Conservation (phyloP, 139 green algal species). For the Chlamydomonas urium region DNA sequence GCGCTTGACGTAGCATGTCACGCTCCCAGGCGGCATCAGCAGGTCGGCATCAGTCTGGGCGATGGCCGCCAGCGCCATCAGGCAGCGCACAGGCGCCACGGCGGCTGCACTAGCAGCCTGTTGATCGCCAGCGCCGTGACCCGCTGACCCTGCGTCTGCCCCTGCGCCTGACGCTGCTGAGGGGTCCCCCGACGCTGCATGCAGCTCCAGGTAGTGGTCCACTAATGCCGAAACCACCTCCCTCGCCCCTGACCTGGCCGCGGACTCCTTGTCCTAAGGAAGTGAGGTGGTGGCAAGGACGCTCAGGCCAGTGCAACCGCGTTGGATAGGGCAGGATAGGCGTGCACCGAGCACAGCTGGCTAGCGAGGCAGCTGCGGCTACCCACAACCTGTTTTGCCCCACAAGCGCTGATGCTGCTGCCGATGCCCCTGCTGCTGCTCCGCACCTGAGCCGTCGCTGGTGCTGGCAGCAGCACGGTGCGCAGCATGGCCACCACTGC, state of each 20-base stretch:
- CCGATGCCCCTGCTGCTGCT: not conserved
- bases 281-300: too few species aligned
- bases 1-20: conserved; percentile 44
- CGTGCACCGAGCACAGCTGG: too few species aligned
- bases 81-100: too few species aligned
- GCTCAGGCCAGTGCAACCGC: too few species aligned
- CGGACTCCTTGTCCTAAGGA: too few species aligned
- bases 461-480: not conserved
- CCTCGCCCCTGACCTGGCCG: conserved; percentile 14
- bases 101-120: too few species aligned
- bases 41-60: conserved; percentile 48
- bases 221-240: conserved; percentile 6
- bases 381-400: not conserved
- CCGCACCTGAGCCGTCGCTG: not conserved
- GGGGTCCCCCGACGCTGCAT: too few species aligned
- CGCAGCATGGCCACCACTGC: conserved; percentile 52
- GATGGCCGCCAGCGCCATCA: conserved; percentile 79
- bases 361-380: too few species aligned
- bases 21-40: conserved; percentile 49
- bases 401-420: not conserved
- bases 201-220: not conserved
- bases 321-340: too few species aligned
- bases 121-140: too few species aligned
- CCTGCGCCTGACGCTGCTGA: too few species aligned
- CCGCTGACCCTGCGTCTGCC: too few species aligned